A percentile compares a stretch with the other conserved stretches of the same genome.
phyloP scores from a whole-genome alignment of 2,329 filamentous ascomycete species.

The Penicillium psychrosexuale region DNA sequence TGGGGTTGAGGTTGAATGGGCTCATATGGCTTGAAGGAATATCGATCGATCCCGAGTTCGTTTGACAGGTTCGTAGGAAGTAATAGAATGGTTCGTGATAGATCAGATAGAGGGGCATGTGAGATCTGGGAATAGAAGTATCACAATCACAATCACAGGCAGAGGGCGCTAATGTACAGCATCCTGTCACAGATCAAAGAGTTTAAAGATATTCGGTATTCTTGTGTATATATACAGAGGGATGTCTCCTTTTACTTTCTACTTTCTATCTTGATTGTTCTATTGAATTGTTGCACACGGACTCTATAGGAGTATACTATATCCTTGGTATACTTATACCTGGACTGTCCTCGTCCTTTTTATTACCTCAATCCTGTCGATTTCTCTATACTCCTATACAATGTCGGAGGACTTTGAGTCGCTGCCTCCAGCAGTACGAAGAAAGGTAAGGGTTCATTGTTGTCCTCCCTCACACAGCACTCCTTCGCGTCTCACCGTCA shows the following conservation, averaged over 20 bases:
- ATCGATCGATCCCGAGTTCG: neutral
- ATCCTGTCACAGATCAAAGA: slow-evolving; percentile 1
- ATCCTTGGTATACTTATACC: neutral
- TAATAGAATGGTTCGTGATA: slow-evolving; percentile 20
- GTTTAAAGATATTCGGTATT: neutral
- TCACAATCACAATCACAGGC: slow-evolving; percentile 9
- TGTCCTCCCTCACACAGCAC: neutral
- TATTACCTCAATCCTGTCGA: neutral
- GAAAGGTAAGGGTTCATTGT: slow-evolving; percentile 53
- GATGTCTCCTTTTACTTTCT: neutral
- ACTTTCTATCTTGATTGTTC: neutral
- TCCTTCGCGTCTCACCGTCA: neutral
- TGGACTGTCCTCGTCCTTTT: too few species aligned
- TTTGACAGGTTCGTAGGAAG: slow-evolving; percentile 1
- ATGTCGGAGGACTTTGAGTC: slow-evolving; percentile 47
- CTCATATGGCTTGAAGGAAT: neutral
- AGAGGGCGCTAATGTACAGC: slow-evolving; percentile 7
- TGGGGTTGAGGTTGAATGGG: neutral
- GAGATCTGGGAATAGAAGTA: slow-evolving; percentile 17
- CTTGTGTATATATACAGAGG: neutral
- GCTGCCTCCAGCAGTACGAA: slow-evolving; percentile 54
- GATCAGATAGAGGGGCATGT: slow-evolving; percentile 13
- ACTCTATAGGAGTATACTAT: neutral
- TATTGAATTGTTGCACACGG: neutral
- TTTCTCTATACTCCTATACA: neutral